These are phyloP conservation scores for Sordariomycetes sp. DNA, from an alignment of 2,329 filamentous ascomycete species.

Conservation along the genomic window DNA sequence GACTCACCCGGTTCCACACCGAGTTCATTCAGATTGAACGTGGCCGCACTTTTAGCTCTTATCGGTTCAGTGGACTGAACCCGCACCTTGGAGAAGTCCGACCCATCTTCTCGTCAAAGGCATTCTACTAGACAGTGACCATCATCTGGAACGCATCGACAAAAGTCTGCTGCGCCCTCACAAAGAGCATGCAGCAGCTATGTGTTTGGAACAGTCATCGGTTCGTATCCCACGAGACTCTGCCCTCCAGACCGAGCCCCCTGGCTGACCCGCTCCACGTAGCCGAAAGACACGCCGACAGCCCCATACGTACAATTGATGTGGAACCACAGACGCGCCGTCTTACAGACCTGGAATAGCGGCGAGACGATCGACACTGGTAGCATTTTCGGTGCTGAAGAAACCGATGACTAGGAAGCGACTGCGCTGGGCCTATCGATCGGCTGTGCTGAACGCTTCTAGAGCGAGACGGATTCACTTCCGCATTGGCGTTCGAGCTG, in stretches of 20 bases:
- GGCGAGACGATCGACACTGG: slow-evolving; percentile 7
- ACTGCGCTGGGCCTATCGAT: too few species aligned
- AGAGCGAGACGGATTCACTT: too few species aligned
- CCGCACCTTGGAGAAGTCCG: slow-evolving; percentile 15
- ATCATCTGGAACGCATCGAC: slow-evolving; percentile 12
- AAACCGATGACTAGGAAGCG: slow-evolving; percentile 9
- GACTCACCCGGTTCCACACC: slow-evolving; percentile 11
- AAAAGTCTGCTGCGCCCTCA: slow-evolving; percentile 10
- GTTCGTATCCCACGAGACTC: slow-evolving; percentile 16
- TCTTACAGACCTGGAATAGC: slow-evolving; percentile 5
- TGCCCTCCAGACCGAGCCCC: slow-evolving; percentile 11
- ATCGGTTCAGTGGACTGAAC: slow-evolving; percentile 15
- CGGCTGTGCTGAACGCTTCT: too few species aligned
- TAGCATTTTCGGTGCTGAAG: slow-evolving; percentile 9
- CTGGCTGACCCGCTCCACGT: slow-evolving; percentile 5
- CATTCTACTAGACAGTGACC: slow-evolving; percentile 14
- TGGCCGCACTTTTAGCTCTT: slow-evolving; percentile 10
- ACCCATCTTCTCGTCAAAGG: slow-evolving; percentile 13
- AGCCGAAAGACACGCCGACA: slow-evolving; percentile 10
- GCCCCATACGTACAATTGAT: slow-evolving; percentile 15
- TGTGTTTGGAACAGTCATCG: slow-evolving; percentile 18
- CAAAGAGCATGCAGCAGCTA: slow-evolving; percentile 12
- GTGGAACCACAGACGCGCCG: slow-evolving; percentile 12
- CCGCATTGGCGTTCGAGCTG: slow-evolving; percentile 4
- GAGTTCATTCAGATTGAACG: slow-evolving; percentile 13